Percentiles rank a stretch among this genome's conserved stretches.
Evolutionary conservation across 495 filamentous ascomycete genomes (phyloP).

Genomic region (Copromyces sp.): DNA sequence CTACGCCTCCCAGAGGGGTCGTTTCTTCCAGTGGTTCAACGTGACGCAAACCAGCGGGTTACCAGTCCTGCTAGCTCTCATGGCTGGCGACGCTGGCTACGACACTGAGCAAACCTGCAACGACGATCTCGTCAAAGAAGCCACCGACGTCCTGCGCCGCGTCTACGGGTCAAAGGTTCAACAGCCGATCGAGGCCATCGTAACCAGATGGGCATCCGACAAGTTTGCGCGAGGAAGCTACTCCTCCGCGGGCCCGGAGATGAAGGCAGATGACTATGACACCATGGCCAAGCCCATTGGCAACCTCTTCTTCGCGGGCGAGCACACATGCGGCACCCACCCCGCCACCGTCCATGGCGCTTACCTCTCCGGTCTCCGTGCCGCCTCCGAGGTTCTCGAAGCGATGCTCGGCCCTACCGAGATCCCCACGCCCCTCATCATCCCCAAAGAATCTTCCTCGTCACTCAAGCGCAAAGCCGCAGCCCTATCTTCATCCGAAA

Average conservation of each 20-base stretch:
- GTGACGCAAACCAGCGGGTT: slow-evolving; percentile 78
- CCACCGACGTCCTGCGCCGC: slow-evolving; percentile 57
- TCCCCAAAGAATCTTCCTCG: slow-evolving; percentile 44
- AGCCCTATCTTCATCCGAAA: background rate
- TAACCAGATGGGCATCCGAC: slow-evolving; percentile 91
- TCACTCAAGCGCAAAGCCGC: slow-evolving; percentile 45
- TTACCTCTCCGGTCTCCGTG: slow-evolving; percentile 85
- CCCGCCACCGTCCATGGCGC: slow-evolving; percentile 95
- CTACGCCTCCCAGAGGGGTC: slow-evolving; percentile 50
- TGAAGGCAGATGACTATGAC: slow-evolving; percentile 84
- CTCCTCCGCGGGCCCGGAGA: slow-evolving; percentile 76
- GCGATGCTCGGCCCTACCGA: slow-evolving; percentile 68
- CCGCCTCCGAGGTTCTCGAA: slow-evolving; percentile 74
- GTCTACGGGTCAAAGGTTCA: slow-evolving; percentile 51
- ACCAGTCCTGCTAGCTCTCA: slow-evolving; percentile 80
- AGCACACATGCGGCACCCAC: slow-evolving; percentile 90
- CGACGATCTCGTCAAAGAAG: slow-evolving; percentile 64
- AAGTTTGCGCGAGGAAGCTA: slow-evolving; percentile 85
- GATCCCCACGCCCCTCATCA: slow-evolving; percentile 56
- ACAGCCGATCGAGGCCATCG: slow-evolving; percentile 71
- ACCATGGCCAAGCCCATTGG: slow-evolving; percentile 76
- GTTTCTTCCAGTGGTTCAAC: slow-evolving; percentile 98
- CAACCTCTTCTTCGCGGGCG: slow-evolving; percentile 91
- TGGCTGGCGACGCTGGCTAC: slow-evolving; percentile 92
- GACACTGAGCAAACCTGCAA: slow-evolving; percentile 70